Evolutionary conservation across 495 filamentous ascomycete species (phyloP), one percentile per base, ranked within the genome.

Genomic region (Aspergillus coremiiformis): DNA sequence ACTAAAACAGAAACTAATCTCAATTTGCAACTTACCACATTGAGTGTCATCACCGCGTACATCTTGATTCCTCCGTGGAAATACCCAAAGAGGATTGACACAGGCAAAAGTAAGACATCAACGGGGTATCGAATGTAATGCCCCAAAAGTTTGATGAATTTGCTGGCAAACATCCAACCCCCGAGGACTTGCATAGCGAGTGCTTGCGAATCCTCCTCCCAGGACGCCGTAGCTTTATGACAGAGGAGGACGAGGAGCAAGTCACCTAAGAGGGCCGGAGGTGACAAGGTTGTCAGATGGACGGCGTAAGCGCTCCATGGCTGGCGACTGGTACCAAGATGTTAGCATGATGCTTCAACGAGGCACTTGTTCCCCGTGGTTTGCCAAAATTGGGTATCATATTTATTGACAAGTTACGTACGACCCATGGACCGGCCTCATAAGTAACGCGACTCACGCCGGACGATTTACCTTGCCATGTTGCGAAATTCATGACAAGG

Each of bases 31-130:
- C 82, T 72, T 74, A 87, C 85, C 71, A 83, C 77, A 65, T 84
- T 81, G 21, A 87, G 72, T 41, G 87, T 89, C 47, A 79, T 70
- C 41, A 84, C 72, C 3, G 87, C 85, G 54, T 86, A 87, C 48
- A 90, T 72, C 71, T 90, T 91, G 69, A 90, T 83, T 26, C 83
- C 63, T 24, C 85, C 84, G 64, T 90, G 85, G 59, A 88, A 78
- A 64, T 86, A 90, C 37, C 86, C 85, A 55, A 91, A 91, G 4
- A 89, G 47, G 39, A 92, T 80, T 1, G 84, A 87, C n/a, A 83
- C 72, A 4, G 87, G 86, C 27, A 91, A 63, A 54, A 81, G 80
- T 24, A 84, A 52, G 39, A 87, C 73, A 59, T 93, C 87, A 19
- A 72, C 70, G 0, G 87, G 85, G 58, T 88, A 79, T 23, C 78